A percentile compares a stretch with the other conserved stretches of the same genome.
These are phyloP conservation scores for Malbranchea cinnamomea DNA, from an alignment of 2,329 filamentous ascomycete species.

Conservation along the genomic window DNA sequence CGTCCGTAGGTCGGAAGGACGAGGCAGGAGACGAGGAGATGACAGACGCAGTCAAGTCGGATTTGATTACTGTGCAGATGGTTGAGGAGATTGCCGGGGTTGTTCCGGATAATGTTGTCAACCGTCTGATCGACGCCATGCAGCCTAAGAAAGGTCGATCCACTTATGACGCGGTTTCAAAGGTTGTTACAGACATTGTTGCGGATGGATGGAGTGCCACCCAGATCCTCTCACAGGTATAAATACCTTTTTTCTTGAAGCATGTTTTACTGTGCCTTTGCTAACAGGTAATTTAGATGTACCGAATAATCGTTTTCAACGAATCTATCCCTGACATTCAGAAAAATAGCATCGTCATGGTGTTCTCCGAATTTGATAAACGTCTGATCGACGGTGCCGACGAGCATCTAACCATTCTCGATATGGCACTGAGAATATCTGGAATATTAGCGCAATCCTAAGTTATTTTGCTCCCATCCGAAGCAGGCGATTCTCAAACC, in stretches of 20 bases:
- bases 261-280: not conserved
- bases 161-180: conserved; percentile 59
- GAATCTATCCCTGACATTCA: conserved; percentile 70
- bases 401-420: conserved; percentile 82
- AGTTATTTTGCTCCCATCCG: no score
- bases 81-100: conserved; percentile 95
- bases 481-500: no score
- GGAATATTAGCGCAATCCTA: conserved; percentile 41
- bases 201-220: conserved; percentile 94
- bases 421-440: conserved; percentile 69
- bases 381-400: conserved; percentile 86
- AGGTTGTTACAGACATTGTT: conserved; percentile 75
- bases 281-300: conserved; percentile 41
- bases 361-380: conserved; percentile 93
- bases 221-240: conserved; percentile 68
- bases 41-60: conserved; percentile 30
- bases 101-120: conserved; percentile 62
- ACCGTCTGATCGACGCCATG: conserved; percentile 57
- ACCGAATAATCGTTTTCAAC: conserved; percentile 68
- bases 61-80: conserved; percentile 55
- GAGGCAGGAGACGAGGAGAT: conserved; percentile 45
- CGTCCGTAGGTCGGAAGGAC: conserved; percentile 27
- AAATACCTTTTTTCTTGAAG: conserved; percentile 10
- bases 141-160: conserved; percentile 50
- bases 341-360: conserved; percentile 76